Base-by-base conservation (phyloP, 345 rosid genomes). In the Populus davidiana region DNA sequence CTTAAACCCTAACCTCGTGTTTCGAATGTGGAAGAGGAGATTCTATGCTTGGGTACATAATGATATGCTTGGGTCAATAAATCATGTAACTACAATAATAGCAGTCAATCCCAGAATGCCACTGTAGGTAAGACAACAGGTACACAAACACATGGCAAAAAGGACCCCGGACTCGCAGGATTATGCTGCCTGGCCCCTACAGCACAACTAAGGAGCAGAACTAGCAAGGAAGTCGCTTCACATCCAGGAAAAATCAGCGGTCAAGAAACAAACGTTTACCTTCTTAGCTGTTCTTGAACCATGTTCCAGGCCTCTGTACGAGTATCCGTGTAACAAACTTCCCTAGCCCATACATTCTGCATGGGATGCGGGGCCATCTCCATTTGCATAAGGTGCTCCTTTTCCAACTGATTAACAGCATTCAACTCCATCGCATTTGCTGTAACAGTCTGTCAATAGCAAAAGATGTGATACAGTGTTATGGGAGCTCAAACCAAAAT, bases 261-360 rank as follows among this genome's bases (percentile, higher is more conserved):
- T 14, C 17, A 16, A 47, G 52, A 14, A 47, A 16, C 12, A 36
- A 72, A 65, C 5, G 73, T 50, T 75, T 75, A 89, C 80, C 81
- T 71, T 70, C 47, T 76, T 41, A 71, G 70, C 59, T 92, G 80
- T 80, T 87, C 87, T 67, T 82, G 80, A 49, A 90, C 79, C 25
- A 82, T 39, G 59, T 81, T 84, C 81, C 92, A 84, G 68, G 93
- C 94, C 82, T 91, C 91, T 2, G 73, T 75, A 49, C 86, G 88
- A 44, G 84, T 83, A 75, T 91, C 78, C 39, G 81, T 79, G 63
- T 68, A 68, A 38, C 74, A 65, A 80, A 93, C 91, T 78, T 91
- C 91, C 70, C 31, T 54, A 44, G 89, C 93, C 94, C 98, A 91
- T 71, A 93, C 52, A 75, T 88, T 88, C 77, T 77, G 86, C 85